Evolutionary conservation across 192 early-diverging fungal species (phyloP).

Genomic region (Entomortierella parvispora): DNA sequence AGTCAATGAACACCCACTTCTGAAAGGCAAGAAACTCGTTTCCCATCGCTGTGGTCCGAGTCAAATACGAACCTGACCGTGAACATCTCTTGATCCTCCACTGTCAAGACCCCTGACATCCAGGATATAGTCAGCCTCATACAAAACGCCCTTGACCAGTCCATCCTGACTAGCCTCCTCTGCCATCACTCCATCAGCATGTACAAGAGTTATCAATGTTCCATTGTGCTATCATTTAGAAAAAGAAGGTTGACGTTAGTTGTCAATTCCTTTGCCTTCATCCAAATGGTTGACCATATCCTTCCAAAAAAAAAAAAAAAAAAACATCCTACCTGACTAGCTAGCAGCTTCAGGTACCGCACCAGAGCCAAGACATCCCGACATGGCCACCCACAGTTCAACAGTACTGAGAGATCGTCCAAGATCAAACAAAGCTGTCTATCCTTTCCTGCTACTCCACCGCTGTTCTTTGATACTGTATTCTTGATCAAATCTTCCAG

Average conservation of each 20-base stretch:
- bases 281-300: background rate
- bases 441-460: background rate
- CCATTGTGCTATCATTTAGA: slow-evolving; percentile 50
- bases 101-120: slow-evolving; percentile 60
- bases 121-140: slow-evolving; percentile 58
- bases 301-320: no score
- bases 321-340: slow-evolving; percentile 39
- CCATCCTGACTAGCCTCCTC: slow-evolving; percentile 58
- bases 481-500: slow-evolving; percentile 54
- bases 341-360: slow-evolving; percentile 53
- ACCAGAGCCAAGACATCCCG: slow-evolving; percentile 53
- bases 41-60: background rate
- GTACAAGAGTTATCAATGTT: slow-evolving; percentile 60
- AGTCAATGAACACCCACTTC: slow-evolving; percentile 1
- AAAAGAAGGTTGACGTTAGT: background rate
- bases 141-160: slow-evolving; percentile 60
- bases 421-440: slow-evolving; percentile 58
- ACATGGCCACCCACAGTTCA: slow-evolving; percentile 58
- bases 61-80: slow-evolving; percentile 55
- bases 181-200: slow-evolving; percentile 59
- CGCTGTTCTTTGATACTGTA: slow-evolving; percentile 17
- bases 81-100: slow-evolving; percentile 66
- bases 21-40: background rate
- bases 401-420: slow-evolving; percentile 63
- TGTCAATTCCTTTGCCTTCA: background rate